Evolutionary conservation across 805 yeast genomes (phyloP), one percentile per base, ranked within the genome.

Genomic region (Myxozyma geophila): DNA sequence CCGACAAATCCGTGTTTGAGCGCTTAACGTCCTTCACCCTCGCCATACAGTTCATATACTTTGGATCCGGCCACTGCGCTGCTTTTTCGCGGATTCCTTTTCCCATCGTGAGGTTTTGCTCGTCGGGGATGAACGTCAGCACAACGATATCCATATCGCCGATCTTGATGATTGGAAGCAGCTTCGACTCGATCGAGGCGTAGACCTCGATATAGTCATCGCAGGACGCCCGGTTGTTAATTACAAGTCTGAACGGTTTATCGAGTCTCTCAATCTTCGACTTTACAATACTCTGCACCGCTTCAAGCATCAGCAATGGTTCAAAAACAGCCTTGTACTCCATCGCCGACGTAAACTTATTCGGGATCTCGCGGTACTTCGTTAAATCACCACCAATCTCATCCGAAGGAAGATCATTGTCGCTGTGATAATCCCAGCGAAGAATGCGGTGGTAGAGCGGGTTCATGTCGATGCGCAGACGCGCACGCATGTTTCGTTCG

Each of bases 171-270:
- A 85, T 88, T 15, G 77, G 75, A 7, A 88, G 68, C 7, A 79
- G 79, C 0, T 79, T 72, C 63, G 83, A 85, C 12, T 84, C 83
- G 13, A 89, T 79, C 0, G 95, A 85, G 8, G 90, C 88, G 75
- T 87, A 89, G 5, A 93, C 88, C 70, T 93, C 98, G 72, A 88
- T 89, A 73, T 93, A 95, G 13, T 89, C 88, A 70, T 92, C 96
- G 15, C 90, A 88, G 0, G 90, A 85, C 1, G 91, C 83, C 69
- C 97, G 82, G 41, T 91, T 89, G 2, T 96, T 98, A 19, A 92
- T 78, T 1, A 84, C 78, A 1, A 92, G 70, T 37, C 81, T 82
- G 73, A 92, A 87, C 0, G 96, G 92, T 5, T 70, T 76, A 54
- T 82, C 83, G 9, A 82, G 83, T 15, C 78, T 77, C 17, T 89